phyloP scores from a whole-genome alignment of 129 eudicot genomes.

The Artemisia annua region DNA sequence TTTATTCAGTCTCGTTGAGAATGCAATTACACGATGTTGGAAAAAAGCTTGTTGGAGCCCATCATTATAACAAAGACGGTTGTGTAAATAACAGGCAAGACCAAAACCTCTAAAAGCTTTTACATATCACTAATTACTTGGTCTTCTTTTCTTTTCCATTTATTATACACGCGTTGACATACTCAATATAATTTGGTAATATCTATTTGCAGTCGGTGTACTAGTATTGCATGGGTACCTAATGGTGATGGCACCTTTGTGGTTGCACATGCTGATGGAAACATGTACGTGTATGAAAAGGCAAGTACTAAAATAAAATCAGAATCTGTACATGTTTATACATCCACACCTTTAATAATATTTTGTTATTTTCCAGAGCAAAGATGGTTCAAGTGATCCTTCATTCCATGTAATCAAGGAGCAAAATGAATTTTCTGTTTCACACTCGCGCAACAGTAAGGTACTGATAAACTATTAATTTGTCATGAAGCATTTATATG shows the following conservation, averaged over 20 bases:
- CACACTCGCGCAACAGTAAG: constrained; percentile 13
- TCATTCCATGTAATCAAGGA: constrained; percentile 4
- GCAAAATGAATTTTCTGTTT: constrained; percentile 13
- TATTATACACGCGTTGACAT: neutral
- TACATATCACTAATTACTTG: neutral
- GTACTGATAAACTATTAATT: neutral
- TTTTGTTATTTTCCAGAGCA: neutral
- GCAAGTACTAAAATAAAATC: neutral
- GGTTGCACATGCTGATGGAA: constrained; percentile 20
- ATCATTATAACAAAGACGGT: constrained; percentile 13
- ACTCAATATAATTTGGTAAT: neutral
- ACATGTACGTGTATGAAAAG: constrained; percentile 13
- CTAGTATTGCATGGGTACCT: constrained; percentile 19
- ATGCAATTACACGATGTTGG: constrained; percentile 9
- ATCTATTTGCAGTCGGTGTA: constrained; percentile 7
- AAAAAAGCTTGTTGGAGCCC: constrained; percentile 19
- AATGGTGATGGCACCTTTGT: constrained; percentile 17
- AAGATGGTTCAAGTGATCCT: constrained; percentile 19
- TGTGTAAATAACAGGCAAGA: constrained; percentile 20
- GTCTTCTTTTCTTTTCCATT: neutral
- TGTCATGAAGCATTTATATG: neutral
- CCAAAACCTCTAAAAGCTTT: neutral
- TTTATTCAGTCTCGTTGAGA: constrained; percentile 16
- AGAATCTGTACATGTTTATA: neutral
- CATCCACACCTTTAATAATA: neutral